Evolutionary conservation across 2,329 filamentous ascomycete genomes (phyloP).

Genomic region (Aspergillus spinulosporus): DNA sequence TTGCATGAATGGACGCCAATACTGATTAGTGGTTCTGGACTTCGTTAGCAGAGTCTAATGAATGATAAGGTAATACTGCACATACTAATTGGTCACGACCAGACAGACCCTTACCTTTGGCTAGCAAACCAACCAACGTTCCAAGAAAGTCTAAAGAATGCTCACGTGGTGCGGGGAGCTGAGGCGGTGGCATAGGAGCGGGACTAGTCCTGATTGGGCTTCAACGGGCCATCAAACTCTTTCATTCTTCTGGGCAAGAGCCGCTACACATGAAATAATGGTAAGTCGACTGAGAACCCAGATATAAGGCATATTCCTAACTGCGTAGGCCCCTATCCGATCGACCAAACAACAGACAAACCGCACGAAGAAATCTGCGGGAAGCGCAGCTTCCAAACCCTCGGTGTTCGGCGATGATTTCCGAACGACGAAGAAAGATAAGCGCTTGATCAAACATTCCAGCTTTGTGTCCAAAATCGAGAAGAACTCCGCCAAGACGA

Average conservation of each 20-base stretch:
- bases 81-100: not conserved
- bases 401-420: constrained; percentile 50
- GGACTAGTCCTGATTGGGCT: not conserved
- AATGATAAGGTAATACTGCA: not conserved
- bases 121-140: not conserved
- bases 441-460: constrained; percentile 77
- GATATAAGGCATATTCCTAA: not conserved
- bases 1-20: constrained; percentile 3
- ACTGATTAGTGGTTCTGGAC: not conserved
- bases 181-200: not conserved
- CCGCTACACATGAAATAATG: not conserved
- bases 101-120: not conserved
- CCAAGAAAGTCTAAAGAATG: not conserved
- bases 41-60: not conserved
- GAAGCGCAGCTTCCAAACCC: constrained; percentile 24
- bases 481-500: constrained; percentile 57
- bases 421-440: constrained; percentile 75
- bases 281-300: not conserved
- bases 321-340: constrained; percentile 31
- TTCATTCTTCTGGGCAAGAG: not conserved
- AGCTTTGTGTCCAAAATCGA: constrained; percentile 75
- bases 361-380: constrained; percentile 20
- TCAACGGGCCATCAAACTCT: not conserved
- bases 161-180: constrained; percentile 10
- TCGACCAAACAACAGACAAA: constrained; percentile 22